phyloP scores from a whole-genome alignment of 306 rosid genomes.

The Sicyos baderoa region DNA sequence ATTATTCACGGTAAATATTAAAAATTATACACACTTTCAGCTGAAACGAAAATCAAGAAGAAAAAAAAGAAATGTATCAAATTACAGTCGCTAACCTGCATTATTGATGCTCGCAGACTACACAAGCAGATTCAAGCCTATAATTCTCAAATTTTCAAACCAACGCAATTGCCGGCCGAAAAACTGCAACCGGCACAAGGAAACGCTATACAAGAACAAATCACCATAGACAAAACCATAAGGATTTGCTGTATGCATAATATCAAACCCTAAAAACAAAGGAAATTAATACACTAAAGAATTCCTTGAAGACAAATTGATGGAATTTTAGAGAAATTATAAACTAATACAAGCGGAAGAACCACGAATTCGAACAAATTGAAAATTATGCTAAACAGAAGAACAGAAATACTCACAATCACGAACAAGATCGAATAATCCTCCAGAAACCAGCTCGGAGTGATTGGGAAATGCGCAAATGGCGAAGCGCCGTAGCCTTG shows the following conservation, averaged over 20 bases:
- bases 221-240: not conserved
- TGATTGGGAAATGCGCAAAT: not conserved
- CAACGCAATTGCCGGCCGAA: slow-evolving; percentile 8
- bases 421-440: not conserved
- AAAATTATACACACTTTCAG: not conserved
- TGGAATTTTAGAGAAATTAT: not conserved
- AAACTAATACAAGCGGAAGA: not conserved
- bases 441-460: not conserved
- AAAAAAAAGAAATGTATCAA: not conserved
- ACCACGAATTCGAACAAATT: slow-evolving; percentile 8
- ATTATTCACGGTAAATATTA: too few relatives aligned
- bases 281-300: not conserved
- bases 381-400: not conserved
- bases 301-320: not conserved
- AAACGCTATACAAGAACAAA: not conserved
- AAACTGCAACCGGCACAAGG: not conserved
- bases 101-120: slow-evolving; percentile 3
- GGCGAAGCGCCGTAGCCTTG: not conserved
- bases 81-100: slow-evolving; percentile 9
- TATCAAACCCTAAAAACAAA: not conserved
- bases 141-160: slow-evolving; percentile 2
- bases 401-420: not conserved
- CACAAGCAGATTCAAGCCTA: slow-evolving; percentile 6
- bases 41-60: not conserved
- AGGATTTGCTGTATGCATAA: not conserved